phyloP scores from a whole-genome alignment of 768 basidiomycete genomes.

The Strobilomyces dryophilus region DNA sequence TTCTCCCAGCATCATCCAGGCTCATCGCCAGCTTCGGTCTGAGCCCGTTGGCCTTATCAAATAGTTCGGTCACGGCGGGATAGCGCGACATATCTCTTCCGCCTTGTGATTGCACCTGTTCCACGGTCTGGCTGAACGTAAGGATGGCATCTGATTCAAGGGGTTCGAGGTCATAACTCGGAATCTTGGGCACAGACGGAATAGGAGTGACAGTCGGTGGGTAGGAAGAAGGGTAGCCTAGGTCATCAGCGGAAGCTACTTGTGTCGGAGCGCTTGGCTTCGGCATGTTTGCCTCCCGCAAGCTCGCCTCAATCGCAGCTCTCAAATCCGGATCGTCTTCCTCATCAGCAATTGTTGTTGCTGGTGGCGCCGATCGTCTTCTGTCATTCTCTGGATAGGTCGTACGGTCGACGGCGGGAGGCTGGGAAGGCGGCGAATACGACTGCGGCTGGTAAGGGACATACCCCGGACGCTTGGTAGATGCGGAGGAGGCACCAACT shows the following conservation, averaged over 20 bases:
- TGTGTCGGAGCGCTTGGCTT: slow-evolving; percentile 74
- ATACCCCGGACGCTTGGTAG: slow-evolving; percentile 58
- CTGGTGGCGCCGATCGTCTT: slow-evolving; percentile 18
- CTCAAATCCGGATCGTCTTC: slow-evolving; percentile 91
- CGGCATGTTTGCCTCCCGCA: slow-evolving; percentile 79
- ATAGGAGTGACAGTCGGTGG: slow-evolving; percentile 37
- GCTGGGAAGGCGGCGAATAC: slow-evolving; percentile 56
- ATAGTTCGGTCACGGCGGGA: slow-evolving; percentile 80
- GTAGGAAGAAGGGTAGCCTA: slow-evolving; percentile 44
- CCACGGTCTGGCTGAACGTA: slow-evolving; percentile 88
- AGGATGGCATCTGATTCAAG: slow-evolving; percentile 82
- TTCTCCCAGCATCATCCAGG: slow-evolving; percentile 78
- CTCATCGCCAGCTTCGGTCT: slow-evolving; percentile 81
- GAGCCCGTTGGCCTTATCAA: slow-evolving; percentile 74
- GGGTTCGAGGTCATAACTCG: slow-evolving; percentile 77
- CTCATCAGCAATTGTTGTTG: slow-evolving; percentile 40
- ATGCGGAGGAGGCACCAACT: slow-evolving; percentile 43
- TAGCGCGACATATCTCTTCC: slow-evolving; percentile 75
- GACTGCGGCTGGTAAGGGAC: slow-evolving; percentile 51
- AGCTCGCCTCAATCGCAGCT: slow-evolving; percentile 92
- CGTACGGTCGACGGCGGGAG: slow-evolving; percentile 59
- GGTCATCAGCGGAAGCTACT: slow-evolving; percentile 50
- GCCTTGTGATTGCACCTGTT: slow-evolving; percentile 75
- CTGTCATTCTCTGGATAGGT: slow-evolving; percentile 34
- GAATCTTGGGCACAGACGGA: slow-evolving; percentile 48